Evolutionary conservation across 176 grass and related monocot genomes (phyloP), one percentile per base, ranked within the genome.

Genomic region (Tillandsia fasciculata): DNA sequence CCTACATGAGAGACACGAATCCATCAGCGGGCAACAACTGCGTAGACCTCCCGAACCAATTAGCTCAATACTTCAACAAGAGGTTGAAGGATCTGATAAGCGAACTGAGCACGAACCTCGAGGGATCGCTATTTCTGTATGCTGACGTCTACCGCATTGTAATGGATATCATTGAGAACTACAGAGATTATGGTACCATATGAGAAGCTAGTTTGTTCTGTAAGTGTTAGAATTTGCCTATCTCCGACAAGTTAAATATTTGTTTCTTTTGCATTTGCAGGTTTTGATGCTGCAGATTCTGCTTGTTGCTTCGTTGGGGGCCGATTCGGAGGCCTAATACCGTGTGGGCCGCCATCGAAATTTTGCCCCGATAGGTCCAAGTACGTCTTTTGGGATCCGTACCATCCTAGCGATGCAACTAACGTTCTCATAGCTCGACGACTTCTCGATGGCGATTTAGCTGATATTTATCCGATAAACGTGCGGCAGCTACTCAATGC

Each of bases 361-460:
- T 83, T 83, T 70, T 96, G 87, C 69, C 54, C 5, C 12, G 84
- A 96, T 61, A 87, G 91, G 73, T 87, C 91, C 18, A 96, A 90
- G 79, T 87, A 90, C 70, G 78, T 90, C 10, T 96, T 96, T 80
- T 96, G 91, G 91, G 91, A 96, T 64, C 81, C 91, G 1, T 87
- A 85, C 81, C 87, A 90, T 72, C 91, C 84, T 33, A 87, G 76
- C 67, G 87, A 96, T n/a, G 84, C 87, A 53, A 14, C 87, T n/a
- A 96, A 96, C 76, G 50, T 1, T 67, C 50, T 88, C 72, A 79
- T 91, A 69, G 77, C 91, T 24, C 54, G 59, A 29, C 74, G 84
- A 51, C 53, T 96, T 63, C 80, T 96, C 53, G 87, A 90, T 75
- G 91, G 91, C 51, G 82, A 79, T 50, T 49, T 53, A 14, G 76